Percentiles rank a stretch among this genome's conserved stretches.
Evolutionary conservation across 1,139 yeast genomes (phyloP).

Genomic region (Suhomyces terraborum): DNA sequence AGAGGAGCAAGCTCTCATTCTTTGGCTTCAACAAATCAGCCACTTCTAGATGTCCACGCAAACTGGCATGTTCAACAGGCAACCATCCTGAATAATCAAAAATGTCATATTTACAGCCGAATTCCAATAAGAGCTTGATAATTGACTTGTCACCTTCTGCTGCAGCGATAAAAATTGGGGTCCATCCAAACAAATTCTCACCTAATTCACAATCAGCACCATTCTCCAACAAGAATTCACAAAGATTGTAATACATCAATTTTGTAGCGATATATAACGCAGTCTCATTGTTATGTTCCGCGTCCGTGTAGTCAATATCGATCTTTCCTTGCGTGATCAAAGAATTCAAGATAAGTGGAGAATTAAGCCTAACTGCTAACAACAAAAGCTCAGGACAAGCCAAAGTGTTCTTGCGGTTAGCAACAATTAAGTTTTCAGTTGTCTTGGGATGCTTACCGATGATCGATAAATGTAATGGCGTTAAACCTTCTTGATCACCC

Average conservation of each 20-base stretch:
- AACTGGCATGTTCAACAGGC: constrained; percentile 93
- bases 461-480: constrained; percentile 84
- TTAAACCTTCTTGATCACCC: constrained; percentile 82
- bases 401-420: constrained; percentile 34
- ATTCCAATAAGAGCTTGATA: constrained; percentile 54
- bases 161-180: constrained; percentile 89
- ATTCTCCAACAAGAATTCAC: constrained; percentile 53
- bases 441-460: constrained; percentile 84
- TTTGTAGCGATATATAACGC: constrained; percentile 80
- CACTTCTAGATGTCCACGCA: constrained; percentile 81
- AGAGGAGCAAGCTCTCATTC: constrained; percentile 36
- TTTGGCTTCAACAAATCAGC: constrained; percentile 61
- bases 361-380: constrained; percentile 72
- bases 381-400: constrained; percentile 56
- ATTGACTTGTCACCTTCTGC: constrained; percentile 74
- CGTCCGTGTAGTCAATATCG: constrained; percentile 64
- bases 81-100: constrained; percentile 94
- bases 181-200: constrained; percentile 88
- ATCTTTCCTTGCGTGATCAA: constrained; percentile 61
- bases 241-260: constrained; percentile 56
- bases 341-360: constrained; percentile 55
- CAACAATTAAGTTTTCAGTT: constrained; percentile 56
- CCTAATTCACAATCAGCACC: constrained; percentile 76
- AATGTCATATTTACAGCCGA: constrained; percentile 55
- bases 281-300: constrained; percentile 68